Base-by-base conservation (phyloP, 169 alveolate genomes). In the Cryptosporidium ryanae region DNA sequence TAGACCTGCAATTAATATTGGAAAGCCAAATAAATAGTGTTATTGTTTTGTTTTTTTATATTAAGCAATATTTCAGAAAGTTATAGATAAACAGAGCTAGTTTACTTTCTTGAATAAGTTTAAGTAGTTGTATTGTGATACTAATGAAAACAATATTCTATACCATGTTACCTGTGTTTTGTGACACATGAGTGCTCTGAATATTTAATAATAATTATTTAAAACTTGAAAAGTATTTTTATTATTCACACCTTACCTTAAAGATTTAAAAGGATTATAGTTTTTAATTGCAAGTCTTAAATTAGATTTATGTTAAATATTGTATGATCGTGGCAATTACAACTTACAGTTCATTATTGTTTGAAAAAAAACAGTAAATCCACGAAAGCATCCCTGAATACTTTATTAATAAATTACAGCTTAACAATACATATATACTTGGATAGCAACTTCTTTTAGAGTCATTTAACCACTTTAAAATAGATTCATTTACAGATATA, bases 1-100 rank as follows among this genome's bases (percentile, higher is more conserved):
- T 23, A 94, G 96, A 66, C 96, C 96, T 34, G 87, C 64, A 64
- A 61, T 76, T 21, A 76, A 76, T 34, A 48, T 76, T 6, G 87
- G 87, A 38, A 76, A 38, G 13, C 27, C 66, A 31, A 68, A 25
- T 10, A 27, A 68, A n/a, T 65, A 13, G 8, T 0, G 5, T 17
- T 15, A 29, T 32, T 23, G 18, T 18, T 32, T 17, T 27, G 18
- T 34, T 38, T 64, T 15, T 27, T 12, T n/a, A 46, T 15, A 18
- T 18, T 66, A 43, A 18, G 44, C 13, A 66, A n/a, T n/a, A n/a
- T n/a, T n/a, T n/a, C n/a, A n/a, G n/a, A n/a, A n/a, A n/a, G n/a
- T 65, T 21, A 65, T 31, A 0, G 21, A 0, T 1, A 15, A 61
- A 61, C 18, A 21, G 13, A 38, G 8, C 21, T 66, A 68, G 4